phyloP scores from a whole-genome alignment of 1,284 basidiomycete genomes.

The Papiliotrema nemorosa region DNA sequence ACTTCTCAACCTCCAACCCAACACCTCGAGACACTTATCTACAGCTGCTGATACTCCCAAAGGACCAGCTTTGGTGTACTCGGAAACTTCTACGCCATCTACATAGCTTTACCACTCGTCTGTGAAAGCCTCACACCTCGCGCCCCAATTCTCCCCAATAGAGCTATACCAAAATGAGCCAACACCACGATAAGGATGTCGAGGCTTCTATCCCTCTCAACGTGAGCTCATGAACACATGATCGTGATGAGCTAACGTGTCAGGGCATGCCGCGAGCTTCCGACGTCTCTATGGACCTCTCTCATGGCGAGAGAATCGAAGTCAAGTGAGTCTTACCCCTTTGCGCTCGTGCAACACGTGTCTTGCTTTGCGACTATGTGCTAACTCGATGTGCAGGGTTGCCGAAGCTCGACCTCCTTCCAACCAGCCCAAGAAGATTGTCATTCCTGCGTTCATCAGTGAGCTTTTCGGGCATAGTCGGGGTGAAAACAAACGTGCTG shows the following conservation, averaged over 20 bases:
- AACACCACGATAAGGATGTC: constrained; percentile 24
- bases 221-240: constrained; percentile 17
- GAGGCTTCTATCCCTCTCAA: constrained; percentile 37
- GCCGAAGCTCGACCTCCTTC: constrained; percentile 6
- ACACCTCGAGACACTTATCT: no score
- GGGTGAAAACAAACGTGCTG: constrained; percentile 1
- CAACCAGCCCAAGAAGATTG: constrained; percentile 47
- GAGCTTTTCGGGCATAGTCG: constrained; percentile 8
- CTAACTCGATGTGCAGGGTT: constrained; percentile 5
- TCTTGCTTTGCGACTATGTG: neutral
- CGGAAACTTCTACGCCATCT: no score
- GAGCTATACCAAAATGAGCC: constrained; percentile 7
- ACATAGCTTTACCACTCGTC: no score
- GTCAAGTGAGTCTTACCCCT: constrained; percentile 30
- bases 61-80: no score
- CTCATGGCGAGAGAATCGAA: constrained; percentile 36
- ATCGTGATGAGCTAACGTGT: neutral
- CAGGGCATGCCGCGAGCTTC: constrained; percentile 44
- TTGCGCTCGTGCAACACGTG: neutral
- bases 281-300: constrained; percentile 33
- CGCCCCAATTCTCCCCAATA: no score
- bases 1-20: no score
- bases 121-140: no score
- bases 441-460: constrained; percentile 48
- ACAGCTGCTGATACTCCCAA: no score